These are phyloP conservation scores for Tephrocybe sp. DNA, from an alignment of 768 basidiomycete species.

Conservation along the genomic window DNA sequence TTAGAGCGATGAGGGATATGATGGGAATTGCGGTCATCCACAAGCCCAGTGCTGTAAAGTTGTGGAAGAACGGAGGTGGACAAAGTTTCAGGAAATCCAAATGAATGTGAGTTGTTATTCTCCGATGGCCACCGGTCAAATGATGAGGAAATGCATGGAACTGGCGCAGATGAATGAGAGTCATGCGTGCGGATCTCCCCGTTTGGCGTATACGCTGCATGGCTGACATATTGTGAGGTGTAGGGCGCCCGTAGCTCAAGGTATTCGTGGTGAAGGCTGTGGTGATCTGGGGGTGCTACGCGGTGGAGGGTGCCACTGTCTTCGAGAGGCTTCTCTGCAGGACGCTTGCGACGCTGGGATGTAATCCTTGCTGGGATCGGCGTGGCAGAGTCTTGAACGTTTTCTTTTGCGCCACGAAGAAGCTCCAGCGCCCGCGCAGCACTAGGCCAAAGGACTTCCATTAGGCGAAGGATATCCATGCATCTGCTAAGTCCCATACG, in stretches of 20 bases:
- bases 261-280: constrained; percentile 10
- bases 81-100: constrained; percentile 42
- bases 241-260: constrained; percentile 20
- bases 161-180: constrained; percentile 1
- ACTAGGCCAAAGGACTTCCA: constrained; percentile 74
- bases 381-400: constrained; percentile 23
- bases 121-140: constrained; percentile 48
- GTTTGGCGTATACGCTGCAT: constrained; percentile 10
- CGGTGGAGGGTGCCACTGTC: constrained; percentile 19
- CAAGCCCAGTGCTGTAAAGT: constrained; percentile 70
- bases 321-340: constrained; percentile 50
- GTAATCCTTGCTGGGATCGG: constrained; percentile 19
- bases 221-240: constrained; percentile 10
- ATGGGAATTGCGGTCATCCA: constrained; percentile 41
- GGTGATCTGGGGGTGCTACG: constrained; percentile 1
- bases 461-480: constrained; percentile 61
- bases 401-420: constrained; percentile 59
- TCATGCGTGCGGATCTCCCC: constrained; percentile 7
- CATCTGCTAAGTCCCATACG: constrained; percentile 60
- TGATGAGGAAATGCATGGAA: constrained; percentile 9
- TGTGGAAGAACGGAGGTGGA: constrained; percentile 76
- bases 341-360: constrained; percentile 52
- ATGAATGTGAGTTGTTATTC: constrained; percentile 20
- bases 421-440: constrained; percentile 74
- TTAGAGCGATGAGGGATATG: constrained; percentile 4